Base-by-base conservation (phyloP, 148 eudicot genomes). In the Tetragonia tetragonoides region DNA sequence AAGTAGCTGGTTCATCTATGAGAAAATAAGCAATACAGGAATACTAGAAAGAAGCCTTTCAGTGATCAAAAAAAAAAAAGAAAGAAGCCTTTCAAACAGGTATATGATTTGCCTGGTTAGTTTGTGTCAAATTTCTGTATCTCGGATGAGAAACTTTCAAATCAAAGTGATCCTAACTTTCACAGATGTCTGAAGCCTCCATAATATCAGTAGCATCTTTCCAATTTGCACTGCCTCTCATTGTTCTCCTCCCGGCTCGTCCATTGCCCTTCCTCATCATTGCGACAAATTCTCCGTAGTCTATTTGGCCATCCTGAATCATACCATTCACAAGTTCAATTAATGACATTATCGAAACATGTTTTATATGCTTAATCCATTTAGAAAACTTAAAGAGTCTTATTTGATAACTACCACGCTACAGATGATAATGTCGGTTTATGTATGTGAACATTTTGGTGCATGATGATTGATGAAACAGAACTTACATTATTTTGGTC, bases 401-500 rank as follows among this genome's bases (percentile, higher is more conserved):
- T 11, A 3, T 47, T 51, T 44, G 54, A 28, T 44, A 24, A 60
- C 23, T 18, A 3, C 37, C 39, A 24, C 3, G 53, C 39, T 20
- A n/a, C 3, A 20, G 71, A 11, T 46, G n/a, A 34, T 10, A 47
- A 46, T 34, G 11, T 41, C 20, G 41, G 24, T 18, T 56, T 24
- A 12, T 79, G 46, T 40, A 5, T 44, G 24, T 41, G 39, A 7
- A 65, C 15, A n/a, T 37, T 61, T 47, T 53, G 37, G 63, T 71
- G 53, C 3, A 78, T 62, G 42, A 63, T 56, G 77, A 60, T 72
- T 62, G 42, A 63, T 56, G 77, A 60, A 1, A 44, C 6, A 5
- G n/a, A 68, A 83, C 97, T 88, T 84, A 93, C 98, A 83, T 91
- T 87, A 77, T 93, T 88, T 78, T 84, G 91, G 77, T 93, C 98